Evolutionary conservation across 257 asterid species (phyloP), one percentile per base, ranked within the genome.

Genomic region (Gentiana dahurica): DNA sequence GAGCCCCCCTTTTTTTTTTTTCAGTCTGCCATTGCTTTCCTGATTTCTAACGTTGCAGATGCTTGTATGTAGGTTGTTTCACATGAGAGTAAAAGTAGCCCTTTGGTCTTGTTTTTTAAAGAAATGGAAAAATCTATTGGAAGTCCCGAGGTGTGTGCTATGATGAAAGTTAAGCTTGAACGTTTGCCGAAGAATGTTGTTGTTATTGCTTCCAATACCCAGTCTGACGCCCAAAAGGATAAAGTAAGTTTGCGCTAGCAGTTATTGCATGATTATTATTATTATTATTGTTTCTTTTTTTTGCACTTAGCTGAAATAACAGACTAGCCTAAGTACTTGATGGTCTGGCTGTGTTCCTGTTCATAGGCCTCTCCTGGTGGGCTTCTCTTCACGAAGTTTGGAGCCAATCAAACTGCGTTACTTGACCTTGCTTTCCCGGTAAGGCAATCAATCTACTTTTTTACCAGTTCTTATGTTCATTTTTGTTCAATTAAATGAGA

Each of bases 51-150:
- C 65, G 15, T 34, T 49, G 49, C 32, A 39, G 24, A 11, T 53
- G 68, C 72, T 70, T 38, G 53, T 67, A 34, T 75, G 70, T 66
- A 89, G 97, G 92, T 86, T 62, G 94, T 81, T 66, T 76, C 79
- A 52, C 39, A 58, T 38, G 97, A 86, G 80, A 72, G 94, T 83
- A 81, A 73, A 71, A 70, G 55, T 59, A 11, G 77, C 56, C 83
- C 94, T 7, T 64, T 86, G 33, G 76, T 89, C 70, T 62, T 89
- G 71, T 81, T 83, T 75, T 53, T 89, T 76, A 89, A 86, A 84
- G 94, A 89, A 66, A 64, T 83, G 4, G 95, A 89, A 83, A 89
- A 86, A 62, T 89, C 90, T 61, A 74, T 71, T 38, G 89, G 86
- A 58, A 89, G 75, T 77, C 70, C 82, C 1, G 95, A 86, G 61